Percentiles rank a stretch among this genome's conserved stretches.
Conservation (phyloP, 2,329 filamentous ascomycete genomes). For the Penicillium sp. region DNA sequence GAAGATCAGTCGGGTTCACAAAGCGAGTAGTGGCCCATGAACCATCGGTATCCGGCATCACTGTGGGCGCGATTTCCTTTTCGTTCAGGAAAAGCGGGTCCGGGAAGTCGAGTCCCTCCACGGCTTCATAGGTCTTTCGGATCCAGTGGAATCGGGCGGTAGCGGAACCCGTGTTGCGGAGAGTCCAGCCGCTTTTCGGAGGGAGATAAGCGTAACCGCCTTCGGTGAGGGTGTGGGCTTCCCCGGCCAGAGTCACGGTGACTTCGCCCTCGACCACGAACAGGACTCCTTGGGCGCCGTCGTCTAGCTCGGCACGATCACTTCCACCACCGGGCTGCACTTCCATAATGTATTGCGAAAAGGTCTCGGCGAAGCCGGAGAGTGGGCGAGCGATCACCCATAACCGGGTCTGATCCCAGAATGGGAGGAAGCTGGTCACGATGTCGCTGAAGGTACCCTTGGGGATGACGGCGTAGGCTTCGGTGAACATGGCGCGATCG, state of each 20-base stretch:
- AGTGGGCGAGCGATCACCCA: constrained; percentile 27
- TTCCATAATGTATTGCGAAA: constrained; percentile 30
- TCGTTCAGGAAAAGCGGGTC: constrained; percentile 25
- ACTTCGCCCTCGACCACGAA: constrained; percentile 27
- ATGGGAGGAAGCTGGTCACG: constrained; percentile 26
- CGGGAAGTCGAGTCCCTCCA: constrained; percentile 23
- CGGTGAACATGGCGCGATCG: constrained; percentile 29
- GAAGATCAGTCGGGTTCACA: constrained; percentile 24
- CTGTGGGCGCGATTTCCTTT: constrained; percentile 20
- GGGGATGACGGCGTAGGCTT: constrained; percentile 25
- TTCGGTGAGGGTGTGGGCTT: constrained; percentile 21
- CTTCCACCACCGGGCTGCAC: constrained; percentile 24
- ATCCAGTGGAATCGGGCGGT: constrained; percentile 28
- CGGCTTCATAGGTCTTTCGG: constrained; percentile 24
- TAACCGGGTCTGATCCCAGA: constrained; percentile 26
- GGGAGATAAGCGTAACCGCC: constrained; percentile 26
- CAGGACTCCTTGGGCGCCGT: constrained; percentile 19
- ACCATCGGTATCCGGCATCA: constrained; percentile 25
- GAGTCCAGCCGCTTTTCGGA: constrained; percentile 25
- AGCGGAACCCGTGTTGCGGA: constrained; percentile 16
- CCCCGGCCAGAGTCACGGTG: constrained; percentile 14
- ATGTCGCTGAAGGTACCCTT: constrained; percentile 26
- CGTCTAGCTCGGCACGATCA: constrained; percentile 22
- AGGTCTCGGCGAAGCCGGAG: constrained; percentile 27
- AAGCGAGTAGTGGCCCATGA: constrained; percentile 26